A percentile compares a stretch with the other conserved stretches of the same genome.
These are phyloP conservation scores for Agastache rugosa DNA, from an alignment of 257 asterid genomes.

Conservation along the genomic window DNA sequence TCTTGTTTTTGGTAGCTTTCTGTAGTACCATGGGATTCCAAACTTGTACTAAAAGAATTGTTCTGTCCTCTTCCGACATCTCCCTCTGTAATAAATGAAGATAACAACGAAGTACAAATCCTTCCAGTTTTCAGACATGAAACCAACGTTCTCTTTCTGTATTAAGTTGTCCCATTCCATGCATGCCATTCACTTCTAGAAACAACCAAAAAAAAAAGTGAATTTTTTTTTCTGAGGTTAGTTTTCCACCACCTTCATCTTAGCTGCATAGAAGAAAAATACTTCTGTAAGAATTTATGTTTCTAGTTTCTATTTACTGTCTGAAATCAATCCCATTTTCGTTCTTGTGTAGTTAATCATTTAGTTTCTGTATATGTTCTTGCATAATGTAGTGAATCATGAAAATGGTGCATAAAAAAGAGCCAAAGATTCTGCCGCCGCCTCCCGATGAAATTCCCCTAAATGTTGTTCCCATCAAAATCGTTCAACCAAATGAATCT, in stretches of 20 bases:
- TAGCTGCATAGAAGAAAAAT: not conserved
- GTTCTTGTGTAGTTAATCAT: not conserved
- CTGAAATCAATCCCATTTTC: not conserved
- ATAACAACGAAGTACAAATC: not conserved
- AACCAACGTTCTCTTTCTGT: not conserved
- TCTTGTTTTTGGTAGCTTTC: slow-evolving; percentile 12
- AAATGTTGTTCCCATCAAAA: slow-evolving; percentile 33
- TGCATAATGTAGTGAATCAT: not conserved
- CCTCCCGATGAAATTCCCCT: slow-evolving; percentile 42
- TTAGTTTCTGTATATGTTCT: not conserved
- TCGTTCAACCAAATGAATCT: slow-evolving; percentile 14
- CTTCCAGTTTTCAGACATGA: not conserved
- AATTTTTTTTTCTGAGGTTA: not conserved
- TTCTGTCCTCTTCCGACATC: slow-evolving; percentile 21
- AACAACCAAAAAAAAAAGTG: not conserved
- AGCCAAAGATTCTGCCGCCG: slow-evolving; percentile 35
- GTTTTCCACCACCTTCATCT: slow-evolving; percentile 12
- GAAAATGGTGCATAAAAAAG: slow-evolving; percentile 35
- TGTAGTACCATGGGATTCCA: slow-evolving; percentile 2
- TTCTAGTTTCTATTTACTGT: not conserved
- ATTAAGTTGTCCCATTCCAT: not conserved
- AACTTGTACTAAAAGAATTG: slow-evolving; percentile 15
- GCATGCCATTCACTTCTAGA: not conserved
- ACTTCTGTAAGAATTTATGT: not conserved
- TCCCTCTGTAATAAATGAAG: not conserved